A percentile compares a stretch with the other conserved stretches of the same genome.
These are phyloP conservation scores for Colletotrichum ledebouriae DNA, from an alignment of 2,329 filamentous ascomycete genomes.

Conservation along the genomic window DNA sequence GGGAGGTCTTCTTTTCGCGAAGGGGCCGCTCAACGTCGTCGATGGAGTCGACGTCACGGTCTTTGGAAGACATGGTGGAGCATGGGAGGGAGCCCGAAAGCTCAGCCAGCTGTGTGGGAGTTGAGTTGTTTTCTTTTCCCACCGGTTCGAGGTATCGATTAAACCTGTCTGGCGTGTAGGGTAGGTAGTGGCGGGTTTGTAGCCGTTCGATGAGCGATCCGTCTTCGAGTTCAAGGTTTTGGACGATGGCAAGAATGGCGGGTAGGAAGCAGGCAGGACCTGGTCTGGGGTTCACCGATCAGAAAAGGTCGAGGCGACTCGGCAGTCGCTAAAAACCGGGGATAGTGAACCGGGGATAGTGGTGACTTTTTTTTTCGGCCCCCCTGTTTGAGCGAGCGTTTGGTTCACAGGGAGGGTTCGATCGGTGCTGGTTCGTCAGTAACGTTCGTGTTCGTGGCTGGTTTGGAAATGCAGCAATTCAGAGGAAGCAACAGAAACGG, in stretches of 20 bases:
- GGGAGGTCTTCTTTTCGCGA: constrained; percentile 51
- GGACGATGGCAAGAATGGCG: constrained; percentile 36
- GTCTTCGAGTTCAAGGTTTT: constrained; percentile 30
- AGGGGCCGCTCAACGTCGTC: constrained; percentile 47
- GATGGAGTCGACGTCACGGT: constrained; percentile 56
- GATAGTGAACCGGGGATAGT: constrained; percentile 24
- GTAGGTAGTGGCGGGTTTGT: constrained; percentile 16
- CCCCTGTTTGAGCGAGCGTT: constrained; percentile 21
- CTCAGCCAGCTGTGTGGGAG: constrained; percentile 23
- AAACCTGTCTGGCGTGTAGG: constrained; percentile 5
- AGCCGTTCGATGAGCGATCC: constrained; percentile 21
- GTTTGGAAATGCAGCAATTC: not conserved
- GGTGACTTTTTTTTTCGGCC: constrained; percentile 1
- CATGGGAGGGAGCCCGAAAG: constrained; percentile 42
- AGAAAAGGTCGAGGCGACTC: constrained; percentile 27
- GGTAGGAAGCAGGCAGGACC: constrained; percentile 36
- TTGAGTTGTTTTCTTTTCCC: no score
- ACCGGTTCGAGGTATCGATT: not conserved
- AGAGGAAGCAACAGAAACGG: not conserved
- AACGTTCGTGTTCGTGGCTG: constrained; percentile 5
- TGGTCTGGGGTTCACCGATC: constrained; percentile 40
- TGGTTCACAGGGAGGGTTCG: not conserved
- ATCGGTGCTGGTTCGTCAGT: not conserved
- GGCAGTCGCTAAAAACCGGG: constrained; percentile 34
- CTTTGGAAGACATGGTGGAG: constrained; percentile 56